Percentiles rank a stretch among this genome's conserved stretches.
Conservation (phyloP, 1,284 basidiomycete genomes). For the Rhodotorula sp. region DNA sequence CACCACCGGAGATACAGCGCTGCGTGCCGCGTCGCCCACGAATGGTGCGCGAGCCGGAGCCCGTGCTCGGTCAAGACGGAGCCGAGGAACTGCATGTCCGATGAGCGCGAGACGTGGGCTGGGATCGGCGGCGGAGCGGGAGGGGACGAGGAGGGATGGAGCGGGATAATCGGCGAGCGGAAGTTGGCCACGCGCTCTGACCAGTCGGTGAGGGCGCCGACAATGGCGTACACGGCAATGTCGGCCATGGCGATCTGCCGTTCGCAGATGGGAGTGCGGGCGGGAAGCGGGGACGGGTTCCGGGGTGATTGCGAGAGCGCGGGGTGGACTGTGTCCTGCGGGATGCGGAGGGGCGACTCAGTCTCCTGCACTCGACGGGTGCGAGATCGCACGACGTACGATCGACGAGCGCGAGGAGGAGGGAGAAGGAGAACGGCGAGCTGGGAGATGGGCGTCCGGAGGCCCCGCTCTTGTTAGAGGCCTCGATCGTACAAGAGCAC, state of each 20-base stretch:
- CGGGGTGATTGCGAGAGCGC: not conserved
- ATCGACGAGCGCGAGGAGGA: too few relatives aligned
- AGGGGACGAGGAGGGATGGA: not conserved
- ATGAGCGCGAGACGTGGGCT: not conserved
- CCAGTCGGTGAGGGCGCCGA: not conserved
- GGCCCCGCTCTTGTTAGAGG: not conserved
- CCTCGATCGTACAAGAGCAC: not conserved
- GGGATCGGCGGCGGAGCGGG: not conserved
- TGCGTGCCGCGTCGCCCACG: slow-evolving; percentile 14
- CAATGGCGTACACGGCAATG: slow-evolving; percentile 14
- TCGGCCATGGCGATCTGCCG: not conserved
- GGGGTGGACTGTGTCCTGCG: not conserved
- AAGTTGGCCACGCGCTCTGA: slow-evolving; percentile 5
- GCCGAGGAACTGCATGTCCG: not conserved
- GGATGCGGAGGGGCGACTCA: too few relatives aligned
- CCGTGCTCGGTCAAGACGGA: slow-evolving; percentile 12
- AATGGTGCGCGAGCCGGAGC: slow-evolving; percentile 3
- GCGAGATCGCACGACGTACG: too few relatives aligned
- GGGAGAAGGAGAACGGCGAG: too few relatives aligned
- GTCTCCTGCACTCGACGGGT: too few relatives aligned
- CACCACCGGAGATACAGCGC: slow-evolving; percentile 13
- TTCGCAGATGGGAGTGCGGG: not conserved
- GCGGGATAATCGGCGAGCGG: slow-evolving; percentile 13
- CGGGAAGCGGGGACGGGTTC: not conserved
- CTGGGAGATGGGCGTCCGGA: not conserved